Percentiles rank a stretch among this genome's conserved stretches.
Conservation (phyloP, 2,329 filamentous ascomycete species). For the Immersiporthe knoxdaviesiana region DNA sequence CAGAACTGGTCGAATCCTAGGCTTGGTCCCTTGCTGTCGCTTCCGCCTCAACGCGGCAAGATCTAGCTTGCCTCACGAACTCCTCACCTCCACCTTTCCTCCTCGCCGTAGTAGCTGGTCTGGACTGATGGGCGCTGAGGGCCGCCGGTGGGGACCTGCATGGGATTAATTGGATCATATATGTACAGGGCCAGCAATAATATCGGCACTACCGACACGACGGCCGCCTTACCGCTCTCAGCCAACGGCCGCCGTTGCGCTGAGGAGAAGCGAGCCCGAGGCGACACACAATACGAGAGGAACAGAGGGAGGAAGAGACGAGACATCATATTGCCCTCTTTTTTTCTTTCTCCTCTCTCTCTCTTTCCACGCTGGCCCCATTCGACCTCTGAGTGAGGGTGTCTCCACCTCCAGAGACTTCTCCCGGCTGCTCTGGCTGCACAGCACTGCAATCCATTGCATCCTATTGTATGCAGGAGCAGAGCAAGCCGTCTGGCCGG, state of each 20-base stretch:
- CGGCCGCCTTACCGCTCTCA: conserved; percentile 22
- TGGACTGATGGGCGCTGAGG: conserved; percentile 6
- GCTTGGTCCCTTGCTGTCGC: conserved; percentile 1
- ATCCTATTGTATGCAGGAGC: conserved; percentile 6
- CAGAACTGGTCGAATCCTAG: background rate
- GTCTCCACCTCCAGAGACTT: background rate
- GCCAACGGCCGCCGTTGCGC: conserved; percentile 13
- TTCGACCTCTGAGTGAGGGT: background rate
- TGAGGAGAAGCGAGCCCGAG: conserved; percentile 3
- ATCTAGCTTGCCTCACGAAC: conserved; percentile 2
- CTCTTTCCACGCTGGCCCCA: background rate
- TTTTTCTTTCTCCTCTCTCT: too few relatives aligned
- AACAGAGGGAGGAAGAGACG: background rate
- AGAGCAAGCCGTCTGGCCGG: background rate
- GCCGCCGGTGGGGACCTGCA: conserved; percentile 2
- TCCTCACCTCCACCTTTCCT: background rate
- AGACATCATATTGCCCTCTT: background rate
- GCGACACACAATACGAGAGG: conserved; percentile 7
- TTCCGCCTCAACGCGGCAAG: background rate
- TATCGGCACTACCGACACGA: conserved; percentile 29
- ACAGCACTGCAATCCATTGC: conserved; percentile 6
- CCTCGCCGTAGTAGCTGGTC: background rate
- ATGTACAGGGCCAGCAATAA: conserved; percentile 25
- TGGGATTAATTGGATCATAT: conserved; percentile 28
- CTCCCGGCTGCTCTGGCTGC: conserved; percentile 7